Evolutionary conservation across 2,329 filamentous ascomycete species (phyloP), one percentile per base, ranked within the genome.

Genomic region (Rutstroemia sp.): DNA sequence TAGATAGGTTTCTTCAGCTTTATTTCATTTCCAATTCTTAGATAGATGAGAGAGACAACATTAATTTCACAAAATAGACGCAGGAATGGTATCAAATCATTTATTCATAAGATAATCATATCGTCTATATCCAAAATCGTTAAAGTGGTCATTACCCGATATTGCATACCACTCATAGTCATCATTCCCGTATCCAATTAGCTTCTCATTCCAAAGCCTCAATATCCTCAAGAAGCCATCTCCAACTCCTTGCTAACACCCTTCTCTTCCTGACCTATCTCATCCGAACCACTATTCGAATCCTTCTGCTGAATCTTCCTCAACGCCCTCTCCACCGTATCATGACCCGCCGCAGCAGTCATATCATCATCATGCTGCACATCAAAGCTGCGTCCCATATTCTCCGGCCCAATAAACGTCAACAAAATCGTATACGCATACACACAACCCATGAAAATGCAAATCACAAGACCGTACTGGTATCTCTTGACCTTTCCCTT

Each of bases 381-480:
- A 53, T 57, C 55, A 23, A 57, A 57, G 12, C 39, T 57, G 8
- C 37, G 53, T 5, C 10, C 25, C 10, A 57, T 12, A 25, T 57
- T 48, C n/a, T 57, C 55, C 1, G 55, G 55, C 4, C 55, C 55
- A 19, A 57, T 8, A 23, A 57, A 53, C 3, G 55, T 53, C 49
- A 57, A 48, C 8, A 57, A 2, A n/a, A 57, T 48, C 37, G 48
- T 38, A n/a, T 57, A 57, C 9, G 8, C 55, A 37, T 57, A 57
- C 3, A 54, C 23, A 73, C 74, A 52, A 74, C 57, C 91, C 87
- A 96, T 91, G 72, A 96, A 95, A 67, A 95, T 94, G 67, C 86
- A 89, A 61, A 95, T 92, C 9, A 95, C 89, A 64, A 85, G 85
- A 41, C 89, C 89, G 63, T 95, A 95, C 58, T 89, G 74, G 69